phyloP scores from a whole-genome alignment of 768 basidiomycete genomes.

The Austroboletus eburneus region DNA sequence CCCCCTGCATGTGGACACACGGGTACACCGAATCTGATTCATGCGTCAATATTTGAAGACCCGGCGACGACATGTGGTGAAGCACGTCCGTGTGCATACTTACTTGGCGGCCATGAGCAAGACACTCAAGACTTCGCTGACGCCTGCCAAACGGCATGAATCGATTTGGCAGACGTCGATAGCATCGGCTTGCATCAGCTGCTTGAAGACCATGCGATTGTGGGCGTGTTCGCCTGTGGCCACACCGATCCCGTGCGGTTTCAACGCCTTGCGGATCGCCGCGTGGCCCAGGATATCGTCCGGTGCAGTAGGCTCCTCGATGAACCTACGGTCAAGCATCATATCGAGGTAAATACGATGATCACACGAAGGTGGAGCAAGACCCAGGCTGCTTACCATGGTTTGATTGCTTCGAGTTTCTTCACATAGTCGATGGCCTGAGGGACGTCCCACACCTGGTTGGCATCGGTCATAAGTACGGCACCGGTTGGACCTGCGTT shows the following conservation, averaged over 20 bases:
- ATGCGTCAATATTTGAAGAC: constrained; percentile 3
- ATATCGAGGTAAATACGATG: background rate
- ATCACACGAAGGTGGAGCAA: too few species aligned
- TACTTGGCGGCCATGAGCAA: constrained; percentile 94
- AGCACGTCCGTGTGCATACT: constrained; percentile 43
- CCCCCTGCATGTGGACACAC: constrained; percentile 97
- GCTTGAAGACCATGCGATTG: constrained; percentile 96
- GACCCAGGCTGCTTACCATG: constrained; percentile 67
- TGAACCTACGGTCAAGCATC: constrained; percentile 57
- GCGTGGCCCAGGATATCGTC: constrained; percentile 92
- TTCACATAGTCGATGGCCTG: constrained; percentile 91
- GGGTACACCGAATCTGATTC: constrained; percentile 73
- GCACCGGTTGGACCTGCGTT: constrained; percentile 93
- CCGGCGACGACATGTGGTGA: background rate
- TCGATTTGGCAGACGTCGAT: constrained; percentile 97
- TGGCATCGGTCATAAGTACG: constrained; percentile 96
- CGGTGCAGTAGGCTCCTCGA: constrained; percentile 95
- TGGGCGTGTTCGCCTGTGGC: constrained; percentile 97
- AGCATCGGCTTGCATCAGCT: constrained; percentile 86
- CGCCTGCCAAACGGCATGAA: constrained; percentile 88
- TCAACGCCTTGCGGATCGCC: constrained; percentile 76
- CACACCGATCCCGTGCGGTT: constrained; percentile 83
- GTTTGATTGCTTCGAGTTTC: constrained; percentile 72
- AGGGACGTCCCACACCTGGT: constrained; percentile 94
- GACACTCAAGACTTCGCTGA: constrained; percentile 91